Evolutionary conservation across 352 stramenopile genomes (phyloP).

Genomic region (Peronospora tabacina): DNA sequence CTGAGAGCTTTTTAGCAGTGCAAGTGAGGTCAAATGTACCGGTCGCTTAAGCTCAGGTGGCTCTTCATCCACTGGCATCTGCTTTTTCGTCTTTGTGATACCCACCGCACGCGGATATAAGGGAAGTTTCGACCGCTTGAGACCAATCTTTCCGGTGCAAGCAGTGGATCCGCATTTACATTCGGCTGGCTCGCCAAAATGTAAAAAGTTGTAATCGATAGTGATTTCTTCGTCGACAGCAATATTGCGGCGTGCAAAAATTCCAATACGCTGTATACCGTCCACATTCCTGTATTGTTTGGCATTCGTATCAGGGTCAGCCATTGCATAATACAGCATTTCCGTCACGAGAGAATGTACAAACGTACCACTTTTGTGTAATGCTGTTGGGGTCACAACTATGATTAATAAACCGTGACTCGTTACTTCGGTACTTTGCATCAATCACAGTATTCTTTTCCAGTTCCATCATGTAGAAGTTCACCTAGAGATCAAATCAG

Average conservation of each 20-base stretch:
- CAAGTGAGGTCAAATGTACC: slow-evolving; percentile 56
- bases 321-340: background rate
- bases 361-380: slow-evolving; percentile 86
- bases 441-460: slow-evolving; percentile 84
- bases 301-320: background rate
- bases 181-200: slow-evolving; percentile 68
- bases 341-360: background rate
- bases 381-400: slow-evolving; percentile 92
- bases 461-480: slow-evolving; percentile 86
- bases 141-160: slow-evolving; percentile 68
- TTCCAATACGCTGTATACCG: slow-evolving; percentile 64
- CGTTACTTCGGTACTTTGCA: slow-evolving; percentile 84
- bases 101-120: slow-evolving; percentile 14
- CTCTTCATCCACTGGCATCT: slow-evolving; percentile 17
- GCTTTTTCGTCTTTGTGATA: slow-evolving; percentile 24
- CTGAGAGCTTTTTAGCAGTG: slow-evolving; percentile 70
- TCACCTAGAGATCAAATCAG: slow-evolving; percentile 27
- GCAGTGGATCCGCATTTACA: slow-evolving; percentile 69
- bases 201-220: slow-evolving; percentile 82
- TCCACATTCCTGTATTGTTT: slow-evolving; percentile 49
- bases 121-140: slow-evolving; percentile 49
- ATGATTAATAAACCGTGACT: slow-evolving; percentile 95
- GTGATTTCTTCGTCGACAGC: slow-evolving; percentile 60
- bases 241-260: slow-evolving; percentile 65
- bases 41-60: slow-evolving; percentile 57